phyloP scores from a whole-genome alignment of 108 stramenopile genomes.

The Discostella stelligeroides region DNA sequence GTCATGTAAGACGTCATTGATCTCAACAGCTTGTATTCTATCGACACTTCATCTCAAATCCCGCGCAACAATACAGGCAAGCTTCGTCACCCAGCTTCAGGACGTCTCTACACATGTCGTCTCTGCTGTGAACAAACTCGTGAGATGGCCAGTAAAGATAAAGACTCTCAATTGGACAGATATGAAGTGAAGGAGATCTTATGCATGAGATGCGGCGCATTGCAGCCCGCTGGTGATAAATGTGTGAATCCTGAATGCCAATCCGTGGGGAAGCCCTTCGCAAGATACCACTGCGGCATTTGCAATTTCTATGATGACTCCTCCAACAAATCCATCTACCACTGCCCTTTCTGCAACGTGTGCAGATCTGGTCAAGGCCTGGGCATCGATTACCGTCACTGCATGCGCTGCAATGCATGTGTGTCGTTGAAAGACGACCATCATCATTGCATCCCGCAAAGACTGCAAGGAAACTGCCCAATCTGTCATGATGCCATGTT shows the following conservation, averaged over 20 bases:
- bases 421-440: constrained; percentile 83
- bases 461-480: constrained; percentile 91
- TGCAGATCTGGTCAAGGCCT: constrained; percentile 91
- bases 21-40: neutral
- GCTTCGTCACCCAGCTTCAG: constrained; percentile 87
- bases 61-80: constrained; percentile 47
- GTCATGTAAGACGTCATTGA: constrained; percentile 49
- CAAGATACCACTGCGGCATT: constrained; percentile 86
- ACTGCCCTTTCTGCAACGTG: constrained; percentile 96
- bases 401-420: constrained; percentile 98
- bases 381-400: constrained; percentile 95
- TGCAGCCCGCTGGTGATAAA: constrained; percentile 82
- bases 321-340: constrained; percentile 75
- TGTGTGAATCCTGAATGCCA: constrained; percentile 79
- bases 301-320: constrained; percentile 91
- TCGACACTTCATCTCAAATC: neutral
- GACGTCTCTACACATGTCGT: constrained; percentile 90
- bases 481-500: constrained; percentile 92
- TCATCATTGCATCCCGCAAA: constrained; percentile 93
- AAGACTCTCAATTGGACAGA: constrained; percentile 85
- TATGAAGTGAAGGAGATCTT: constrained; percentile 87
- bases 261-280: constrained; percentile 67
- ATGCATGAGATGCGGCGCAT: constrained; percentile 88
- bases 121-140: constrained; percentile 92
- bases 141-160: constrained; percentile 71